These are phyloP conservation scores for Linnemannia elongata DNA, from an alignment of 192 early-diverging fungal genomes.

Conservation along the genomic window DNA sequence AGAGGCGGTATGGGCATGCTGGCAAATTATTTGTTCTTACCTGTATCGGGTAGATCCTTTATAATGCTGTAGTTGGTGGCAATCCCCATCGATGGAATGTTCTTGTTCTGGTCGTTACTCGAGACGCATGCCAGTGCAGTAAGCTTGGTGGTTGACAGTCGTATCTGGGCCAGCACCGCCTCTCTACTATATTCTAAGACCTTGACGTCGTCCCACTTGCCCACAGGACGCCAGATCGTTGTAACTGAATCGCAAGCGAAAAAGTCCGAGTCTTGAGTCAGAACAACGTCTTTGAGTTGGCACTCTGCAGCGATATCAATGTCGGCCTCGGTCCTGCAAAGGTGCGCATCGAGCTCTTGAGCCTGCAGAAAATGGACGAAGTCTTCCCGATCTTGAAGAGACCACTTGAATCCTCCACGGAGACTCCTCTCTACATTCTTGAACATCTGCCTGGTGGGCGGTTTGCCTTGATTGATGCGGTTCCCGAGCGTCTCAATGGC, in stretches of 20 bases:
- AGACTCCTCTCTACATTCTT: conserved; percentile 9
- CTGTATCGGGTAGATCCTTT: conserved; percentile 1
- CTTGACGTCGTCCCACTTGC: conserved; percentile 5
- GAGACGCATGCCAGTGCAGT: conserved; percentile 19
- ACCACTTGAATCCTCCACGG: conserved; percentile 8
- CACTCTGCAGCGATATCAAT: neutral
- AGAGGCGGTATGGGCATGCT: neutral
- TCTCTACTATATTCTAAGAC: neutral
- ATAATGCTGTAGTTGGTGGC: conserved; percentile 8
- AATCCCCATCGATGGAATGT: neutral
- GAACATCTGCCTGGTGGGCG: neutral
- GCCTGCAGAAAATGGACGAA: neutral
- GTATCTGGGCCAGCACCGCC: conserved; percentile 2
- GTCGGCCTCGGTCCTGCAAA: conserved; percentile 5
- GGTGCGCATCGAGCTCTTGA: neutral
- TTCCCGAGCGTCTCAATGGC: neutral
- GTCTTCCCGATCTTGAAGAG: neutral
- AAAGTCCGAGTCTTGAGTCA: conserved; percentile 13
- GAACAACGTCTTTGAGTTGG: conserved; percentile 4
- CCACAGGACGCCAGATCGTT: conserved; percentile 1
- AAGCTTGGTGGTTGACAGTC: conserved; percentile 5
- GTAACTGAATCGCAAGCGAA: neutral
- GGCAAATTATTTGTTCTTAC: conserved; percentile 6
- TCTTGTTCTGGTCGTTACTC: neutral
- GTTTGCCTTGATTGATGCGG: neutral